Evolutionary conservation across 2,329 filamentous ascomycete genomes (phyloP), one percentile per base, ranked within the genome.

Genomic region (Tolypocladium tropicale): DNA sequence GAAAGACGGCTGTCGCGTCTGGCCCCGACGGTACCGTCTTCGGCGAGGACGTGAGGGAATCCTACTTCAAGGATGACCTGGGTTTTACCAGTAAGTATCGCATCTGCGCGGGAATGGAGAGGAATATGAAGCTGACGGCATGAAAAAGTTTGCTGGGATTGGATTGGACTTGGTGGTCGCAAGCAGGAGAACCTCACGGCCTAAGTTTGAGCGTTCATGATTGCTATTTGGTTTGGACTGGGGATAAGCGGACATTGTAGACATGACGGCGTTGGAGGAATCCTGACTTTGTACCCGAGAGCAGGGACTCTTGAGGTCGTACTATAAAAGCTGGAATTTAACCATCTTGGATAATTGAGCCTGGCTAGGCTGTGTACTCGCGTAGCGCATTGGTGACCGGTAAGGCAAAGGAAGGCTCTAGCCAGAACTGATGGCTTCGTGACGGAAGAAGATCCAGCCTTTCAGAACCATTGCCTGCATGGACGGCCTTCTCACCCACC

Each of bases 11-110:
- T 1, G 75, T 90, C 1, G 79, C 81, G 1, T 89, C 83, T 62
- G 79, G 78, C 49, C 77, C 80, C 0, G 76, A 76, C 0, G 85
- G 85, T 0, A 81, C 82, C 48, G 74, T 74, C 30, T 77, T 74
- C 46, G 86, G 86, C 0, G 79, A 82, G 58, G 82, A 89, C 53
- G 75, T 87, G 14, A 78, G 84, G 76, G 68, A 81, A 60, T 68
- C 72, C 6, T 86, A 85, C 65, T 90, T 91, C 67, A 79, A 82
- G 21, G 76, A 86, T 53, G 87, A 90, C 64, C 71, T 91, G 55
- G 87, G 80, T 0, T 84, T 84, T 63, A 73, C 71, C 9, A 84
- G 82, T 84, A 71, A 74, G 82, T 78, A 39, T 21, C 1, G n/a
- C 2, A 18, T 10, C 5, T 12, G 16, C 18, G 30, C 34, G 16